Conservation (phyloP, 441 rosid species). For the Gossypium gossypioides region DNA sequence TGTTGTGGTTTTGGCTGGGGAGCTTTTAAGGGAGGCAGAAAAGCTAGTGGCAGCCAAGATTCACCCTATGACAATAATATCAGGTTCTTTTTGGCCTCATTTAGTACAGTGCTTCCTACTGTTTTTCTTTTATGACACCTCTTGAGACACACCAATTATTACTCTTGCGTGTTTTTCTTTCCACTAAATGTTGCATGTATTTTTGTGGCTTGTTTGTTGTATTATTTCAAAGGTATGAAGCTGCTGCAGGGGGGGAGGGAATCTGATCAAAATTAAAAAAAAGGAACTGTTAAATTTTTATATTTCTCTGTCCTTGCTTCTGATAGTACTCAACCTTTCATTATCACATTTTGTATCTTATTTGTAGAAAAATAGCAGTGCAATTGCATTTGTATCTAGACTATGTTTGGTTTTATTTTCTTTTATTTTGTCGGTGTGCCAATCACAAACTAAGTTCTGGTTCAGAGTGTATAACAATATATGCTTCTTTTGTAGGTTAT, state of each 20-base stretch:
- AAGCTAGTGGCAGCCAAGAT: conserved; percentile 83
- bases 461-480: not conserved
- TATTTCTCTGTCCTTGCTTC: not conserved
- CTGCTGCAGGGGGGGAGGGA: not conserved
- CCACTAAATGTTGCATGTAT: not conserved
- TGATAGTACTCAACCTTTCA: not conserved
- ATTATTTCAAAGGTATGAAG: not conserved
- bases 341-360: not conserved
- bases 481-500: conserved; percentile 42
- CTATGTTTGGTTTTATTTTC: not conserved
- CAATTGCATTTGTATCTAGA: not conserved
- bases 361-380: not conserved
- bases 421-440: not conserved
- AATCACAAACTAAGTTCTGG: not conserved
- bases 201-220: not conserved
- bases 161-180: not conserved
- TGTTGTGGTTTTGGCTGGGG: conserved; percentile 95
- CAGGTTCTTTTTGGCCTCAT: conserved; percentile 36
- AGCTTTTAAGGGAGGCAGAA: conserved; percentile 94
- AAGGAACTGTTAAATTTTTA: not conserved
- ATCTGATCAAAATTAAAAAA: not conserved
- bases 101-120: not conserved
- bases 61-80: conserved; percentile 92
- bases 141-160: not conserved
- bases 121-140: not conserved